These are phyloP conservation scores for Aspergillus melleus DNA, from an alignment of 2,329 filamentous ascomycete species.

Conservation along the genomic window DNA sequence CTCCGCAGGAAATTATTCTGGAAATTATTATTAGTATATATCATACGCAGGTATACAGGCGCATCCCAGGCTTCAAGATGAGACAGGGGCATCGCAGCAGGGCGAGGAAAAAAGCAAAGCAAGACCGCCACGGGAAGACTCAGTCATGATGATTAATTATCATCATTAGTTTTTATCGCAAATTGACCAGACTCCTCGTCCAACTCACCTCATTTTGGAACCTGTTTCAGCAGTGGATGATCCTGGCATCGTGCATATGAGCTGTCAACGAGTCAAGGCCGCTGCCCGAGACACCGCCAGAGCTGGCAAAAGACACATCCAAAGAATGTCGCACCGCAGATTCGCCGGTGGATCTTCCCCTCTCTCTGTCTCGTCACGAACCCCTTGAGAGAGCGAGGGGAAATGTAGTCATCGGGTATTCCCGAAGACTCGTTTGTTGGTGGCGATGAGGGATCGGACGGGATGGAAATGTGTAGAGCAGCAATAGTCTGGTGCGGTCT, in stretches of 20 bases:
- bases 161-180: background rate
- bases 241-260: background rate
- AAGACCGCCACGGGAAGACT: no score
- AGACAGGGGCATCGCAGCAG: background rate
- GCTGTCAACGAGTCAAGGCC: background rate
- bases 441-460: background rate
- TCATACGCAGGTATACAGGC: background rate
- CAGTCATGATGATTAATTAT: background rate
- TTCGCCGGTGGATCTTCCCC: background rate
- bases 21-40: background rate
- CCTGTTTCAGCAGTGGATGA: background rate
- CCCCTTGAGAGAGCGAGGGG: background rate
- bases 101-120: background rate
- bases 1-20: background rate
- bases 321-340: constrained; percentile 8
- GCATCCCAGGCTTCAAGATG: no score
- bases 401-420: background rate
- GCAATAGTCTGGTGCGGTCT: background rate
- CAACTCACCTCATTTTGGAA: background rate
- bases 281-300: constrained; percentile 5
- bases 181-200: background rate
- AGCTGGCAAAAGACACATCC: background rate
- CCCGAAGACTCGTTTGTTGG: background rate
- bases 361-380: background rate
- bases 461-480: background rate